Conservation (phyloP, 2,329 filamentous ascomycete species). For the Fusarium scirpi region DNA sequence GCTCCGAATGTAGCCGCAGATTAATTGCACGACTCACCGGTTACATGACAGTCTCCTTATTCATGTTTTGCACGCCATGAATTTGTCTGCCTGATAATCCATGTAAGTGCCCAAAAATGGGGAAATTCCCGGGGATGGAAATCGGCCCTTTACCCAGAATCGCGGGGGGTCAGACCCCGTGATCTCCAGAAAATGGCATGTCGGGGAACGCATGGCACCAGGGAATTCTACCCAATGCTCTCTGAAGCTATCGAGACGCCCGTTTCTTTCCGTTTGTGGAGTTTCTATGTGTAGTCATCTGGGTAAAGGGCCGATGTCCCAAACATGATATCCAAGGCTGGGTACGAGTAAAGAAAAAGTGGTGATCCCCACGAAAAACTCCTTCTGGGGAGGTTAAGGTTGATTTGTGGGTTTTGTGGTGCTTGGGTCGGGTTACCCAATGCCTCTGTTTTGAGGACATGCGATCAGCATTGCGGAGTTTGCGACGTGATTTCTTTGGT, state of each 20-base stretch:
- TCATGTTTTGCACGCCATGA: not conserved
- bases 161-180: conserved; percentile 33
- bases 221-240: not conserved
- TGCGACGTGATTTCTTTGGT: not conserved
- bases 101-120: not conserved
- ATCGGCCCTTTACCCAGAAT: conserved; percentile 35
- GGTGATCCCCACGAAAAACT: conserved; percentile 13
- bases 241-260: not conserved
- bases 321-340: not conserved
- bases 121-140: conserved; percentile 16
- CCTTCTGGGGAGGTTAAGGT: conserved; percentile 21
- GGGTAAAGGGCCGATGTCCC: conserved; percentile 17
- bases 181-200: conserved; percentile 23
- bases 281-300: conserved; percentile 18
- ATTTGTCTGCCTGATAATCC: conserved; percentile 19
- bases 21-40: not conserved
- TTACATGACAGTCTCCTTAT: not conserved
- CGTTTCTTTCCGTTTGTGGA: conserved; percentile 30
- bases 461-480: not conserved
- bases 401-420: conserved; percentile 29
- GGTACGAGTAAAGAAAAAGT: not conserved
- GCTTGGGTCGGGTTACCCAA: not conserved
- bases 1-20: conserved; percentile 8
- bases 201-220: not conserved
- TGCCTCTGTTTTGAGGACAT: not conserved